phyloP scores from a whole-genome alignment of 108 stramenopile species.

The Seminavis robusta region DNA sequence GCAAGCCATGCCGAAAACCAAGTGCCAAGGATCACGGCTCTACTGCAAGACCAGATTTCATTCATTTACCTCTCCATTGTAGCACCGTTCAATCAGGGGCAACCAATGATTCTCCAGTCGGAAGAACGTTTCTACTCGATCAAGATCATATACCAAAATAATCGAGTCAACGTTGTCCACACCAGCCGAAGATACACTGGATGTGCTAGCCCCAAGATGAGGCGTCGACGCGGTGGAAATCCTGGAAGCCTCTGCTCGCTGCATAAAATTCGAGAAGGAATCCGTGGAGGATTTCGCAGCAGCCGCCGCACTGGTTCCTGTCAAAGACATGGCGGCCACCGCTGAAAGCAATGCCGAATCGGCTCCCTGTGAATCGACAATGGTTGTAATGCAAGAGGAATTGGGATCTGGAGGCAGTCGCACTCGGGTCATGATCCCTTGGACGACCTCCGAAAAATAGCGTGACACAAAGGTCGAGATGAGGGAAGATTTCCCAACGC shows the following conservation, averaged over 20 bases:
- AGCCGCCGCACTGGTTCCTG: conserved; percentile 7
- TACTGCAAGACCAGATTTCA: background rate
- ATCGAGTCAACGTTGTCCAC: conserved; percentile 67
- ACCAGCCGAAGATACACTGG: conserved; percentile 4
- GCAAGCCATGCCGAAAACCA: background rate
- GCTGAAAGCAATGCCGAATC: conserved; percentile 57
- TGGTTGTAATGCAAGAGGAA: conserved; percentile 60
- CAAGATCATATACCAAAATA: conserved; percentile 78
- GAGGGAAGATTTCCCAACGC: conserved; percentile 82
- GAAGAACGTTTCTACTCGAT: conserved; percentile 69
- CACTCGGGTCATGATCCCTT: conserved; percentile 76
- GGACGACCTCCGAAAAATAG: conserved; percentile 73
- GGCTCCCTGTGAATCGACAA: conserved; percentile 79
- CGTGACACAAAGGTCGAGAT: conserved; percentile 84
- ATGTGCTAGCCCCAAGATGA: background rate
- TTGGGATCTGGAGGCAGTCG: conserved; percentile 71
- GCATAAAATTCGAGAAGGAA: background rate
- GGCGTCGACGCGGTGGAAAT: background rate
- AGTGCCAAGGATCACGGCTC: background rate
- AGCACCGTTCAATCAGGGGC: conserved; percentile 73
- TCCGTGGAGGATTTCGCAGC: background rate
- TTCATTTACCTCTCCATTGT: conserved; percentile 56
- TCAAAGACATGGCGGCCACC: conserved; percentile 31
- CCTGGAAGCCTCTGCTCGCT: background rate
- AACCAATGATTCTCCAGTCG: conserved; percentile 81